Evolutionary conservation across 2,329 filamentous ascomycete genomes (phyloP).

Genomic region (Knufia petricola): DNA sequence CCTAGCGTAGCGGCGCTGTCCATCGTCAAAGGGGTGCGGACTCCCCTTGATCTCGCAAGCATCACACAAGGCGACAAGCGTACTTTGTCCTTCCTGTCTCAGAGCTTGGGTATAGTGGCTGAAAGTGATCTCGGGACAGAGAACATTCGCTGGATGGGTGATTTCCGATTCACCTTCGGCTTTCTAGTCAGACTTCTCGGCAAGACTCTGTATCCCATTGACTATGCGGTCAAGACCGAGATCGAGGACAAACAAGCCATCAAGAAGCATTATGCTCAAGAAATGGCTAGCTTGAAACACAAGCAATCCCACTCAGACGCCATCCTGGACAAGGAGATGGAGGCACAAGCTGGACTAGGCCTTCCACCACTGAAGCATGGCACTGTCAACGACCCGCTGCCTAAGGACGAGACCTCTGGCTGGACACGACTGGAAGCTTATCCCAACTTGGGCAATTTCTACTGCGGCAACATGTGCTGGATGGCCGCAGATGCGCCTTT

Average conservation of each 20-base stretch:
- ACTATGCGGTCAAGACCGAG: conserved; percentile 75
- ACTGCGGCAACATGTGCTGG: conserved; percentile 87
- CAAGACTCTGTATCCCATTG: conserved; percentile 76
- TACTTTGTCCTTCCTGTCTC: conserved; percentile 79
- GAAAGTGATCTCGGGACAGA: conserved; percentile 87
- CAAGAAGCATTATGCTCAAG: conserved; percentile 58
- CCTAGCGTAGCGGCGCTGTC: conserved; percentile 68
- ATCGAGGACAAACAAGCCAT: conserved; percentile 66
- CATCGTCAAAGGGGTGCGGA: conserved; percentile 79
- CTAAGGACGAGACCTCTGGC: conserved; percentile 58
- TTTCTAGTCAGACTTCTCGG: conserved; percentile 66
- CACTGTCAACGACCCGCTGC: conserved; percentile 66
- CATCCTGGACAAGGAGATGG: conserved; percentile 26
- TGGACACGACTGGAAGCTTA: conserved; percentile 63
- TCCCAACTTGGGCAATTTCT: conserved; percentile 82
- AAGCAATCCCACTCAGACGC: conserved; percentile 32
- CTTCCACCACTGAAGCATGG: conserved; percentile 71
- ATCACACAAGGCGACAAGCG: conserved; percentile 71
- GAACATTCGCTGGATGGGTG: conserved; percentile 85
- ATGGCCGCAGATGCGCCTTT: conserved; percentile 83
- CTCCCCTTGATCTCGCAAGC: conserved; percentile 74
- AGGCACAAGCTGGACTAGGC: conserved; percentile 29
- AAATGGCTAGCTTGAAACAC: conserved; percentile 27
- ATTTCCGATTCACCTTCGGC: conserved; percentile 73
- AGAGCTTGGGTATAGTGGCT: conserved; percentile 80